Evolutionary conservation across 331 rosid genomes (phyloP).

Genomic region (Quercus phellos): DNA sequence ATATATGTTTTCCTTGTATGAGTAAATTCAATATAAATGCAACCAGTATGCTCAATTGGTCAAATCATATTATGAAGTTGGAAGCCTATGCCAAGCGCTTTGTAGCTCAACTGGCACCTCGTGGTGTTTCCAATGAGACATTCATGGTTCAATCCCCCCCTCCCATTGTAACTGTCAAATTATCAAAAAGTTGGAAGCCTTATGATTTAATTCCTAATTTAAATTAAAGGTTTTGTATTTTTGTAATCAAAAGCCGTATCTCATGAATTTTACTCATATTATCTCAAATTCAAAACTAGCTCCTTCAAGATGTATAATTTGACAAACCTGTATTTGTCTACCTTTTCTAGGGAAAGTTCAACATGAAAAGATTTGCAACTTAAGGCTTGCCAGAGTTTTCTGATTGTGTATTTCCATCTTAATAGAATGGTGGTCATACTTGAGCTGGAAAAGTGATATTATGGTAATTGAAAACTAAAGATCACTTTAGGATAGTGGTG

Average conservation of each 20-base stretch:
- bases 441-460: background rate
- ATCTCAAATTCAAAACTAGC: background rate
- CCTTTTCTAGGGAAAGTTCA: background rate
- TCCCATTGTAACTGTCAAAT: too few relatives aligned
- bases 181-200: background rate
- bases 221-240: background rate
- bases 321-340: background rate
- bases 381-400: background rate
- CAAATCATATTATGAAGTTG: too few relatives aligned
- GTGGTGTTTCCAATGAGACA: background rate
- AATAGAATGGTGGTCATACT: background rate
- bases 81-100: background rate
- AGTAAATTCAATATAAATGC: background rate
- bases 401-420: background rate
- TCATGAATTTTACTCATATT: background rate
- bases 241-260: background rate
- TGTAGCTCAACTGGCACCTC: too few relatives aligned
- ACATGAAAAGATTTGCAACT: background rate
- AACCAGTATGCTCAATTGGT: too few relatives aligned
- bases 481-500: background rate
- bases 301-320: background rate
- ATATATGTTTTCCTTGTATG: background rate
- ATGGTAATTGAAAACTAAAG: background rate
- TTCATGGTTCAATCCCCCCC: too few relatives aligned
- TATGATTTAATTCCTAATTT: background rate